phyloP scores from a whole-genome alignment of 2,329 filamentous ascomycete species.

The Alternaria conjuncta region DNA sequence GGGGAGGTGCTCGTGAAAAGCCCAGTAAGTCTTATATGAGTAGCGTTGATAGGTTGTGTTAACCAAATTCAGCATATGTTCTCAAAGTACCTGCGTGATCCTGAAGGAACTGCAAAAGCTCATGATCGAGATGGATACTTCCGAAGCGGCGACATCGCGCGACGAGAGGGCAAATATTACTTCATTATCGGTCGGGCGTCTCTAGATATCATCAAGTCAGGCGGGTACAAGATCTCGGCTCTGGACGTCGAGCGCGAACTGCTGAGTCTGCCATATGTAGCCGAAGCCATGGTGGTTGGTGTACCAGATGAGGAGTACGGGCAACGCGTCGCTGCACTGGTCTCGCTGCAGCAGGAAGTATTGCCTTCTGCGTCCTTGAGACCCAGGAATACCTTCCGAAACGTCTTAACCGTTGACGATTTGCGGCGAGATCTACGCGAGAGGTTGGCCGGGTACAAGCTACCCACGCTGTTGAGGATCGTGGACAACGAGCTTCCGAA shows the following conservation, averaged over 20 bases:
- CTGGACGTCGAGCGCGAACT: conserved; percentile 63
- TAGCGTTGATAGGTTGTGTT: not conserved
- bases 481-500: conserved; percentile 57
- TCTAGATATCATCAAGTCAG: conserved; percentile 62
- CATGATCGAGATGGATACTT: conserved; percentile 59
- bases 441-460: conserved; percentile 57
- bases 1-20: conserved; percentile 55
- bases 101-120: conserved; percentile 54
- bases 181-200: conserved; percentile 61
- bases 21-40: conserved; percentile 25
- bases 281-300: conserved; percentile 62
- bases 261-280: conserved; percentile 55
- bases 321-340: conserved; percentile 61
- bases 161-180: conserved; percentile 54
- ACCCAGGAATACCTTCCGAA: conserved; percentile 18
- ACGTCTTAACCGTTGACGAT: conserved; percentile 47
- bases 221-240: conserved; percentile 63
- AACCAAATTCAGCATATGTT: conserved; percentile 45
- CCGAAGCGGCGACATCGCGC: conserved; percentile 55
- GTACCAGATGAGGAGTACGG: conserved; percentile 62
- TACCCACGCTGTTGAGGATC: conserved; percentile 57
- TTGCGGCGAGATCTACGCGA: conserved; percentile 53
- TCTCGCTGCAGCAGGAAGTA: conserved; percentile 50
- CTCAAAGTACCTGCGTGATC: conserved; percentile 49
- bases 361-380: conserved; percentile 29